Conservation (phyloP, 306 rosid genomes). For the Begonia peltatifolia region DNA sequence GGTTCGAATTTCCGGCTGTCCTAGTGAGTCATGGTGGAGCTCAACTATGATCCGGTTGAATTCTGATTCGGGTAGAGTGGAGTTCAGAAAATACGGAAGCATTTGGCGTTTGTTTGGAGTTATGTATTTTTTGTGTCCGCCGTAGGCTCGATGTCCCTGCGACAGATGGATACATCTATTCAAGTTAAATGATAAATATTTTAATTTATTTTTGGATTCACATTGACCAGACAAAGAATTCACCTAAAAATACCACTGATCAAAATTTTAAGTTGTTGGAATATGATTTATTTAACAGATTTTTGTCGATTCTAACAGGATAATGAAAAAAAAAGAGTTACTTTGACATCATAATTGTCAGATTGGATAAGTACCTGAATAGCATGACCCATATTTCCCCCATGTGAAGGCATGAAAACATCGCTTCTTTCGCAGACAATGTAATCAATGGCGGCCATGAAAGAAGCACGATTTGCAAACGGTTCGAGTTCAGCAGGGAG, state of each 20-base stretch:
- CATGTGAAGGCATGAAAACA: slow-evolving; percentile 98
- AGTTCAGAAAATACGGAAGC: slow-evolving; percentile 57
- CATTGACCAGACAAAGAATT: no score
- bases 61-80: slow-evolving; percentile 58
- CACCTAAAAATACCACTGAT: no score
- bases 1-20: slow-evolving; percentile 66
- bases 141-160: slow-evolving; percentile 84
- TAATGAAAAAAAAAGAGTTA: no score
- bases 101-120: slow-evolving; percentile 94
- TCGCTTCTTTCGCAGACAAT: slow-evolving; percentile 79
- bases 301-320: no score
- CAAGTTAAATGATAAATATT: no score
- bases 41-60: slow-evolving; percentile 49
- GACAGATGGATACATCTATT: neutral
- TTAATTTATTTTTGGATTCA: no score
- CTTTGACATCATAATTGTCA: no score
- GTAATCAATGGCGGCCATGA: slow-evolving; percentile 92
- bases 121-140: slow-evolving; percentile 83
- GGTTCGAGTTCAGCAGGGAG: slow-evolving; percentile 62
- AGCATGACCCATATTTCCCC: slow-evolving; percentile 98
- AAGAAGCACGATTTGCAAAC: slow-evolving; percentile 55
- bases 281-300: no score
- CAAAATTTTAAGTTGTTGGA: neutral
- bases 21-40: slow-evolving; percentile 61
- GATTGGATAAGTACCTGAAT: slow-evolving; percentile 46